Evolutionary conservation across 257 asterid species (phyloP), one percentile per base, ranked within the genome.

Genomic region (Orobanche coerulescens): DNA sequence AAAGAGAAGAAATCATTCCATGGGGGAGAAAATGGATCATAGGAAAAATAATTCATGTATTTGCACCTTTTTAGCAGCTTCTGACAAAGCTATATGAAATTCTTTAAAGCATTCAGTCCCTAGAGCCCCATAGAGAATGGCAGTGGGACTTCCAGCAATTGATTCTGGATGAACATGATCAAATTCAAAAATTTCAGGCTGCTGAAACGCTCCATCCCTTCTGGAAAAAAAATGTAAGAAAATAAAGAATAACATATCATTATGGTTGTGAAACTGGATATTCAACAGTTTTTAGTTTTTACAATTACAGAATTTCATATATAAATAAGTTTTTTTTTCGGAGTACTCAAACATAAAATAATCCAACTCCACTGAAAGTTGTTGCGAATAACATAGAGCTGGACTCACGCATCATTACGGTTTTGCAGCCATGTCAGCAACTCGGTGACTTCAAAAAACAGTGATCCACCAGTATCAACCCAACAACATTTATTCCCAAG

Each of bases 131-230:
- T 93, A 88, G 54, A 93, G 84, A 64, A 93, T 72, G 57, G 85
- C 81, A 49, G 81, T 65, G 39, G 82, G 82, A 71, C 82, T 78
- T 77, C 94, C 95, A 71, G 74, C 69, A 65, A 78, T 69, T 75
- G 97, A 89, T 68, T 80, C 85, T 11, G 88, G 93, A 73, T 93
- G 97, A 67, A 89, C 79, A 68, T 93, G 98, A 79, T 93, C 98
- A 72, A 93, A 93, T 42, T 89, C 95, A 64, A 89, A 93, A 60
- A 89, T 79, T 77, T 89, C 97, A 19, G 95, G 98, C 77, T 81
- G 95, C 78, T 86, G 96, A 79, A 86, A 84, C 55, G 79, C 74
- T 51, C 71, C 84, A 20, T 74, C 76, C 70, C 54, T 58, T 75
- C 98, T 88, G 95, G 64, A 22, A 66, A 72, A 53, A 67, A 62